These are phyloP conservation scores for Lachancea dasiensis DNA, from an alignment of 805 yeast genomes.

Conservation along the genomic window DNA sequence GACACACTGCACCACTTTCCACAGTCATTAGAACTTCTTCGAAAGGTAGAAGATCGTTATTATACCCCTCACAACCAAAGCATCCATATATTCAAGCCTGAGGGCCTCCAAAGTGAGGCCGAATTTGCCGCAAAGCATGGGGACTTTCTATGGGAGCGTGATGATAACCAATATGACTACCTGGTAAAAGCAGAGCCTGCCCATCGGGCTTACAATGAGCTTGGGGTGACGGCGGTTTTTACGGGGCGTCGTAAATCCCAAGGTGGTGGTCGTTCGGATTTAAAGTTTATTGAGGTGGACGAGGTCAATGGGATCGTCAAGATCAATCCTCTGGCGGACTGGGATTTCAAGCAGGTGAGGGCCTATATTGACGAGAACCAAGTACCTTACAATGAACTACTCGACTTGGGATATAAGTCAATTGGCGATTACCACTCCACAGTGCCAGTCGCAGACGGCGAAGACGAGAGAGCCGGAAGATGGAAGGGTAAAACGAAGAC, in stretches of 20 bases:
- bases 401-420: constrained; percentile 84
- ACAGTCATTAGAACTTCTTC: constrained; percentile 78
- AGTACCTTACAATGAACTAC: constrained; percentile 80
- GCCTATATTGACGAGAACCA: constrained; percentile 58
- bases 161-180: constrained; percentile 77
- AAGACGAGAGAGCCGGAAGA: constrained; percentile 94
- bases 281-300: constrained; percentile 76
- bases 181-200: constrained; percentile 91
- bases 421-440: constrained; percentile 97
- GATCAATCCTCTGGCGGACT: constrained; percentile 81
- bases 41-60: constrained; percentile 51
- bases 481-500: constrained; percentile 93
- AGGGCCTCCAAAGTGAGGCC: constrained; percentile 44
- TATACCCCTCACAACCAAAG: constrained; percentile 26
- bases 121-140: constrained; percentile 71
- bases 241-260: constrained; percentile 90
- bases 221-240: constrained; percentile 74
- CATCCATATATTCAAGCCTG: constrained; percentile 65
- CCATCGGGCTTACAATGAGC: constrained; percentile 70
- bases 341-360: constrained; percentile 73
- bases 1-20: constrained; percentile 93
- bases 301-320: constrained; percentile 64
- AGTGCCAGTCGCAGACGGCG: constrained; percentile 81
- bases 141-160: constrained; percentile 71
- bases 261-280: constrained; percentile 71